Evolutionary conservation across 495 filamentous ascomycete genomes (phyloP).

Genomic region (Xylaria venustula): DNA sequence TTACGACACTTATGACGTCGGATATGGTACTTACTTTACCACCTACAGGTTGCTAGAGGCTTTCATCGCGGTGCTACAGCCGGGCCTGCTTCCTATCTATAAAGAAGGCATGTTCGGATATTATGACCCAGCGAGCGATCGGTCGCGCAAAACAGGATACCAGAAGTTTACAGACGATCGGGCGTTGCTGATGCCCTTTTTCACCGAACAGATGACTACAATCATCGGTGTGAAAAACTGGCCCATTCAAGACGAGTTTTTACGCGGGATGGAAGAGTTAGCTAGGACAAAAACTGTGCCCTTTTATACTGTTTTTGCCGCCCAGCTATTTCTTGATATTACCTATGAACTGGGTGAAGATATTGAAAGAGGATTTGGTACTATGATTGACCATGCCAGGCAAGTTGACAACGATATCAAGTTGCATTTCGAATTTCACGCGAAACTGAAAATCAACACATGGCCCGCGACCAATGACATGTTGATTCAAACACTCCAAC

Average conservation of each 20-base stretch:
- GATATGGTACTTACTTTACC: constrained; percentile 20
- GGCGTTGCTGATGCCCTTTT: constrained; percentile 28
- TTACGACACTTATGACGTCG: constrained; percentile 33
- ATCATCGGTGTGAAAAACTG: constrained; percentile 6
- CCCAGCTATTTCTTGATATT: constrained; percentile 42
- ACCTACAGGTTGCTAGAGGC: constrained; percentile 23
- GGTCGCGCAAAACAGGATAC: constrained; percentile 22
- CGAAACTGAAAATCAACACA: constrained; percentile 26
- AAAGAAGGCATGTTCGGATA: constrained; percentile 30
- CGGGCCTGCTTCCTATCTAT: constrained; percentile 22
- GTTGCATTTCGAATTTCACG: constrained; percentile 35
- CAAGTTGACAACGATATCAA: constrained; percentile 26
- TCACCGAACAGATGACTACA: constrained; percentile 29
- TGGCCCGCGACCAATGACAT: too few relatives aligned
- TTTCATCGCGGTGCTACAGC: constrained; percentile 19
- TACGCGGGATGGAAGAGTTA: constrained; percentile 32
- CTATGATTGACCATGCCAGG: constrained; percentile 15
- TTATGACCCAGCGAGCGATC: constrained; percentile 31
- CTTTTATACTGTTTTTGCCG: constrained; percentile 36
- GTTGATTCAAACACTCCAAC: constrained; percentile 16
- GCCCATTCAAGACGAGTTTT: constrained; percentile 37
- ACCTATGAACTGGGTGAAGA: constrained; percentile 28
- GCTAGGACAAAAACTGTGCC: constrained; percentile 21
- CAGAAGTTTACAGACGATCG: constrained; percentile 34
- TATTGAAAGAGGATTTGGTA: constrained; percentile 11